Evolutionary conservation across 2,329 filamentous ascomycete genomes (phyloP).

Genomic region (Balansia obtecta): DNA sequence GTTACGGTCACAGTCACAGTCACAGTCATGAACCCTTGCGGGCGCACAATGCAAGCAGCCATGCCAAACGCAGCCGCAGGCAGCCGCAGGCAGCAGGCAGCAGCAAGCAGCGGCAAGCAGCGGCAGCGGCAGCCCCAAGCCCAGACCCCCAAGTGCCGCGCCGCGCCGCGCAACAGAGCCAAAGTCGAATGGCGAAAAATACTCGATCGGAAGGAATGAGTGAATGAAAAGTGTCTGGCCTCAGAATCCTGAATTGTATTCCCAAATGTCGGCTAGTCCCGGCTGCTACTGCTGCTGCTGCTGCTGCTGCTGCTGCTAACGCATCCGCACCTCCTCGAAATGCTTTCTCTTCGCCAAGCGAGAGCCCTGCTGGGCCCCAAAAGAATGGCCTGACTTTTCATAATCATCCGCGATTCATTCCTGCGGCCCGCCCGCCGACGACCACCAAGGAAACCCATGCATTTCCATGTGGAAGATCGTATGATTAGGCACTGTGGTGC

Average conservation of each 20-base stretch:
- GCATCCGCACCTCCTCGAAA: background rate
- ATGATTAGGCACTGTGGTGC: conserved; percentile 6
- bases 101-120: background rate
- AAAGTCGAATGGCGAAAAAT: background rate
- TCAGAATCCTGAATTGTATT: background rate
- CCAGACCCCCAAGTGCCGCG: too few relatives aligned
- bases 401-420: conserved; percentile 1
- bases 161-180: too few relatives aligned
- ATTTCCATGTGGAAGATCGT: conserved; percentile 7
- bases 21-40: background rate
- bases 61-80: too few relatives aligned
- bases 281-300: background rate
- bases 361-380: background rate
- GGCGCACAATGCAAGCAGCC: too few relatives aligned
- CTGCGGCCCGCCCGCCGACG: conserved; percentile 1
- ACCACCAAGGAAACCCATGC: conserved; percentile 8
- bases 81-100: too few relatives aligned
- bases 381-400: conserved; percentile 11
- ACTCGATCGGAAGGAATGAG: too few relatives aligned
- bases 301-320: background rate
- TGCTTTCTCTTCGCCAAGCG: background rate
- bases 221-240: background rate
- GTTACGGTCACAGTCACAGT: background rate
- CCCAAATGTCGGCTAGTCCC: conserved; percentile 6
- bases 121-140: background rate